Evolutionary conservation across 306 rosid species (phyloP), one percentile per base, ranked within the genome.

Genomic region (Lupinus albus): DNA sequence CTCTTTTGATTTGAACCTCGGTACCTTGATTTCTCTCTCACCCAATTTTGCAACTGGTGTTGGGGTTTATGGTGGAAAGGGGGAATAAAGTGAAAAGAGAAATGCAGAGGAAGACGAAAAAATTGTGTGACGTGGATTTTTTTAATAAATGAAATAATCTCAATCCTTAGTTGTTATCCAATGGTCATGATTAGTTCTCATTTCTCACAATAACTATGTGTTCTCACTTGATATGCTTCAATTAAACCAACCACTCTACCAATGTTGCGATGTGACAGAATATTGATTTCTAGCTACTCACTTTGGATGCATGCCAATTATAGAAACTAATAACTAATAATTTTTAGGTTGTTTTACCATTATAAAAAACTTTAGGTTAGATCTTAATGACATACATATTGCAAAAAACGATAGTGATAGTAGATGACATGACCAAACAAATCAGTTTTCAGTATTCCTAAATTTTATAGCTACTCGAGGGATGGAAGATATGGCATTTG

Each of bases 401-500:
- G 33, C 13, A 32, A 55, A 35, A 54, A 73, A 33, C 54, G 32
- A 25, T 45, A 54, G 12, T 42, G 45, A 16, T 32, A 41, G 11
- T 7, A 28, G 21, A 67, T 36, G 17, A 15, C 38, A 20, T n/a
- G 36, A 65, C 61, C 53, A 56, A 65, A 21, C 35, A 13, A 10
- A 15, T 45, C 33, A 45, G 47, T 35, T 68, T 46, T 18, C 1
- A 45, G 8, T 8, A 42, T 20, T 36, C 73, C 49, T 39, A 55
- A 72, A 38, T 38, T 60, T 62, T 64, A 55, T 51, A 30, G 13
- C 46, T 73, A 16, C 41, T 53, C 35, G 7, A 72, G 53, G 35
- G 44, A 36, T 41, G 4, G 21, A 39, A 42, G 56, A 53, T 44
- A 69, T 55, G 49, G 13, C 35, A 64, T 47, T 35, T 21, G 12